Conservation (phyloP, 345 rosid genomes). For the Mallotus nudiflorus region DNA sequence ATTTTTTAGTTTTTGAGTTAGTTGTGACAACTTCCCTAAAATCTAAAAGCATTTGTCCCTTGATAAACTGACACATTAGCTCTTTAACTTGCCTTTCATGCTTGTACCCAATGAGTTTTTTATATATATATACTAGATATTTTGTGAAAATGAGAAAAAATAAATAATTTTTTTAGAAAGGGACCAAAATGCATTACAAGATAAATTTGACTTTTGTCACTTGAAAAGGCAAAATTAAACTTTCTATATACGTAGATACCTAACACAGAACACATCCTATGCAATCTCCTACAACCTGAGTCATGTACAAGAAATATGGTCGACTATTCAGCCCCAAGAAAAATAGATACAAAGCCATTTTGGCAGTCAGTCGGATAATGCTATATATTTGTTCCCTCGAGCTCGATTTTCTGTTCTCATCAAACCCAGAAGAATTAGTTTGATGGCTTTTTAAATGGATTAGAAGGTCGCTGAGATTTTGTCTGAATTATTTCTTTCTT, state of each 20-base stretch:
- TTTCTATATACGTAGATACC: background rate
- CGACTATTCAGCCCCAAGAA: background rate
- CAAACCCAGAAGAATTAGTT: background rate
- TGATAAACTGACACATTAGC: too few species aligned
- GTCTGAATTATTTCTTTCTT: slow-evolving; percentile 12
- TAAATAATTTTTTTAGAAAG: too few species aligned
- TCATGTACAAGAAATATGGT: background rate
- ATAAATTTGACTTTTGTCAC: too few species aligned
- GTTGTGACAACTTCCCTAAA: too few species aligned
- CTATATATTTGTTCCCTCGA: background rate
- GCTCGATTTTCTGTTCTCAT: background rate
- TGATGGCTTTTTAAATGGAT: slow-evolving; percentile 42
- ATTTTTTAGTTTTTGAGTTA: too few species aligned
- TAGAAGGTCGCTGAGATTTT: slow-evolving; percentile 41
- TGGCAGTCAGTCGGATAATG: background rate
- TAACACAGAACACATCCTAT: background rate
- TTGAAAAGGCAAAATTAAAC: background rate
- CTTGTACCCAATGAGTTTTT: too few species aligned
- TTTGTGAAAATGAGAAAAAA: too few species aligned
- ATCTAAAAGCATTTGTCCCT: too few species aligned
- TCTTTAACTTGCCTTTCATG: too few species aligned
- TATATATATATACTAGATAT: too few species aligned
- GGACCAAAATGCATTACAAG: too few species aligned
- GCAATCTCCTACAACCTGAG: background rate
- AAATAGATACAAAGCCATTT: background rate